These are phyloP conservation scores for Byssochlamys sp. DNA, from an alignment of 2,329 filamentous ascomycete species.

Conservation along the genomic window DNA sequence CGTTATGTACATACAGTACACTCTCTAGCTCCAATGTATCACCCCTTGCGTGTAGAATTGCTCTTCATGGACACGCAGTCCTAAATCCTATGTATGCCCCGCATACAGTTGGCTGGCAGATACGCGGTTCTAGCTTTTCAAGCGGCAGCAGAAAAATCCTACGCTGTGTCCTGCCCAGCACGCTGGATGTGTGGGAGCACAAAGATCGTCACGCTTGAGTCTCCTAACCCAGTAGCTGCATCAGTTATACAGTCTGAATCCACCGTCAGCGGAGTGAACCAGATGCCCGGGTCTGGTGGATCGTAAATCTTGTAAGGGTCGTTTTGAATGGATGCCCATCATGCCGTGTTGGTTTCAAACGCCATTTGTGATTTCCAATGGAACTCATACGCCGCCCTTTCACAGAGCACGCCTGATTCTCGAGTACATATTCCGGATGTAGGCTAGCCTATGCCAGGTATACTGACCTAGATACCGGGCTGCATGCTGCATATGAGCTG, in stretches of 20 bases:
- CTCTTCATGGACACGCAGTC: not conserved
- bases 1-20: not conserved
- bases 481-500: too few relatives aligned
- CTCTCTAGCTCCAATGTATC: not conserved
- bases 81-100: too few relatives aligned
- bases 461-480: too few relatives aligned
- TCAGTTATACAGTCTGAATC: not conserved
- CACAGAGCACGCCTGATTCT: too few relatives aligned
- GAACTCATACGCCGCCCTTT: not conserved
- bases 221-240: not conserved
- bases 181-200: not conserved
- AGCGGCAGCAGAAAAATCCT: not conserved
- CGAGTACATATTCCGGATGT: too few relatives aligned
- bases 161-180: not conserved
- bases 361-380: not conserved
- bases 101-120: not conserved
- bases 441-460: too few relatives aligned
- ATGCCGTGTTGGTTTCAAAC: not conserved
- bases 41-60: not conserved
- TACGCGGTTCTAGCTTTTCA: not conserved
- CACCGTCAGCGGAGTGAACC: not conserved
- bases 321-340: not conserved
- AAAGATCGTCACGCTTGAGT: not conserved
- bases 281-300: not conserved
- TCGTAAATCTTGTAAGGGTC: not conserved